A percentile compares a stretch with the other conserved stretches of the same genome.
Conservation (phyloP, 2,329 filamentous ascomycete genomes). For the Beauveria medogensis region DNA sequence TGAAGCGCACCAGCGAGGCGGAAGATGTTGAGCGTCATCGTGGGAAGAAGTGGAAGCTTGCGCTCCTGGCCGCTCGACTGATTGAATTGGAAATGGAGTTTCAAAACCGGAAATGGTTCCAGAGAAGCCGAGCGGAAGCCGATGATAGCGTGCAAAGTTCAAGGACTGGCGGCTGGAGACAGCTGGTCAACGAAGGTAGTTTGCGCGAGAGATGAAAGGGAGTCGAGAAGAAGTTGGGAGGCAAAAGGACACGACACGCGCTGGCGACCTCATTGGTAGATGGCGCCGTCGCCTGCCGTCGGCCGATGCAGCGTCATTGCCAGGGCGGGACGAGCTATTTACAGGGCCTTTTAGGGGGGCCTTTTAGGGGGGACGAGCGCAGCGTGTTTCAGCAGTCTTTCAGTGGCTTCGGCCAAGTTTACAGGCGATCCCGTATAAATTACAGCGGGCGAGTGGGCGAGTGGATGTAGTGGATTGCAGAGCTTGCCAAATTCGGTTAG, state of each 20-base stretch:
- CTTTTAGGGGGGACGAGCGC: not conserved
- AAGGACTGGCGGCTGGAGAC: not conserved
- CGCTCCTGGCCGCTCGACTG: not conserved
- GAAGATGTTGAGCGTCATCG: conserved; percentile 50
- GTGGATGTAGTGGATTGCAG: not conserved
- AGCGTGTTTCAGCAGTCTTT: not conserved
- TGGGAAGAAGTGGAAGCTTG: conserved; percentile 9
- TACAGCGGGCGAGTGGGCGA: too few relatives aligned
- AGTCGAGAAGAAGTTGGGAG: not conserved
- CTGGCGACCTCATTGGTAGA: conserved; percentile 17
- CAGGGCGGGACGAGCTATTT: not conserved
- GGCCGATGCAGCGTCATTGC: not conserved
- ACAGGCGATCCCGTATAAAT: not conserved
- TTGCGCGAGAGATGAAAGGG: conserved; percentile 6
- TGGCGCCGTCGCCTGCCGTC: not conserved
- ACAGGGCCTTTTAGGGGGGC: too few relatives aligned
- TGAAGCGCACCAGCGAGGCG: conserved; percentile 43
- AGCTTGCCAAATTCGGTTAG: not conserved
- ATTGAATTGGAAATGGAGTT: not conserved
- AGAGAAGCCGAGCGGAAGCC: not conserved
- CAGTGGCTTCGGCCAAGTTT: not conserved
- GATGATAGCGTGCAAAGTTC: not conserved
- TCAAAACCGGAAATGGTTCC: not conserved
- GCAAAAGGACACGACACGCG: conserved; percentile 21
- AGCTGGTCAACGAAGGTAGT: not conserved